phyloP scores from a whole-genome alignment of 306 rosid genomes.

The Senna tora region DNA sequence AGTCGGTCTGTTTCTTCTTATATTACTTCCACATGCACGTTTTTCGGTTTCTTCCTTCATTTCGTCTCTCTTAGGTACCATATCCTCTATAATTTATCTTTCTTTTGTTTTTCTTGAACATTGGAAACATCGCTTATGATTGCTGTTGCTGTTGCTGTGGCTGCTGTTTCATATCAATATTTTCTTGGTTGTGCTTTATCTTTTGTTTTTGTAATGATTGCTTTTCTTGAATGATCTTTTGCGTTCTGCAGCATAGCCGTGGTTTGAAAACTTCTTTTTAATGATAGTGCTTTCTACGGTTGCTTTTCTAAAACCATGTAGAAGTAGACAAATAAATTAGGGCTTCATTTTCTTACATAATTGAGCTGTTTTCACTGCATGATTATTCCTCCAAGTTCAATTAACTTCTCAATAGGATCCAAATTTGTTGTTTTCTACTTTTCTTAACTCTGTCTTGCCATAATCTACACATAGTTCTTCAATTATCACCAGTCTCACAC shows the following conservation, averaged over 20 bases:
- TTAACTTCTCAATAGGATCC: background rate
- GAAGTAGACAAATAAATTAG: constrained; percentile 11
- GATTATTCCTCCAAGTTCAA: background rate
- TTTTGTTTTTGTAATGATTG: background rate
- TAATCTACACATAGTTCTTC: constrained; percentile 12
- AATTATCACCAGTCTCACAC: background rate
- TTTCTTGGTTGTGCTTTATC: background rate
- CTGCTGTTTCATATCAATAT: constrained; percentile 4
- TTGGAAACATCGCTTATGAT: constrained; percentile 7
- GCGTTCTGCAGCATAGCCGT: constrained; percentile 3
- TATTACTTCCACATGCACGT: constrained; percentile 32
- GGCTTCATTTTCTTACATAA: constrained; percentile 29
- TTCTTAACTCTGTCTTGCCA: background rate
- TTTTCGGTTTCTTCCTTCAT: constrained; percentile 12
- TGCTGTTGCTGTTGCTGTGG: background rate
- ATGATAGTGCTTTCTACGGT: constrained; percentile 5
- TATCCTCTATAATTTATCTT: background rate
- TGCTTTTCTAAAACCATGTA: background rate
- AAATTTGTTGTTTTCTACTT: constrained; percentile 13
- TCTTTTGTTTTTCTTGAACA: background rate
- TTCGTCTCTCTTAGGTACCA: constrained; percentile 9
- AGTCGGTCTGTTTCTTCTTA: constrained; percentile 38
- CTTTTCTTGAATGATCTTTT: constrained; percentile 14
- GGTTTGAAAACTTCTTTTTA: constrained; percentile 28
- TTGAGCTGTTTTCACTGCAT: constrained; percentile 26